A percentile compares a stretch with the other conserved stretches of the same genome.
Evolutionary conservation across 2,329 filamentous ascomycete species (phyloP).

Genomic region (Calonectria fujianensis): DNA sequence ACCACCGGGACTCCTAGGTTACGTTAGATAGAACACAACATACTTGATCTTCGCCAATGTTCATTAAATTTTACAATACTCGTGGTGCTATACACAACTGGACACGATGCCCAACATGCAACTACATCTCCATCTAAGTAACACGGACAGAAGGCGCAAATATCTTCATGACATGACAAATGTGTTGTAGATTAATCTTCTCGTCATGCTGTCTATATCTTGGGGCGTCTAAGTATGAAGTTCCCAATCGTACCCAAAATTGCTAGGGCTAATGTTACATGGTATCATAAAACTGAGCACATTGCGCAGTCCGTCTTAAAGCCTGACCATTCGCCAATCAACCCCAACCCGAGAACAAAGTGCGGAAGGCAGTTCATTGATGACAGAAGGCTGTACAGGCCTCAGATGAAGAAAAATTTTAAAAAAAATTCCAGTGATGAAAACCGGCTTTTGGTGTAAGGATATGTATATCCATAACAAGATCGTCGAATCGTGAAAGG

Average conservation of each 20-base stretch:
- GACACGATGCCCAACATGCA: background rate
- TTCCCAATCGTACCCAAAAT: slow-evolving; percentile 38
- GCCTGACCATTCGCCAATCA: slow-evolving; percentile 32
- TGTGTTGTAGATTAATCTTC: slow-evolving; percentile 43
- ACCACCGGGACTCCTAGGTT: too few species aligned
- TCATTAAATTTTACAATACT: too few species aligned
- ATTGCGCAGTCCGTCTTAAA: slow-evolving; percentile 45
- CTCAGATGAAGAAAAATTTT: slow-evolving; percentile 23
- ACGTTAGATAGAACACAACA: background rate
- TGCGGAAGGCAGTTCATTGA: slow-evolving; percentile 40
- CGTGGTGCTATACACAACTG: too few species aligned
- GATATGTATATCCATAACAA: slow-evolving; percentile 38
- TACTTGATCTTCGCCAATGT: background rate
- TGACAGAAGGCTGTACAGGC: slow-evolving; percentile 44
- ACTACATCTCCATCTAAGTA: background rate
- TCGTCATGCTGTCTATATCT: slow-evolving; percentile 51
- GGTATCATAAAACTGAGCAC: slow-evolving; percentile 53
- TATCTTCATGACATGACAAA: slow-evolving; percentile 30
- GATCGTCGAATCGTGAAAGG: slow-evolving; percentile 50
- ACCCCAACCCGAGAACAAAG: slow-evolving; percentile 51
- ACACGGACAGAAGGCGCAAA: slow-evolving; percentile 4
- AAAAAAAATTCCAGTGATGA: slow-evolving; percentile 26
- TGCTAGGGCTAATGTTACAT: slow-evolving; percentile 48
- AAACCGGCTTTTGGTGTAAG: slow-evolving; percentile 26
- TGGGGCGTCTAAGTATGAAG: slow-evolving; percentile 29